Evolutionary conservation across 805 yeast genomes (phyloP).

Genomic region (Candida orba): DNA sequence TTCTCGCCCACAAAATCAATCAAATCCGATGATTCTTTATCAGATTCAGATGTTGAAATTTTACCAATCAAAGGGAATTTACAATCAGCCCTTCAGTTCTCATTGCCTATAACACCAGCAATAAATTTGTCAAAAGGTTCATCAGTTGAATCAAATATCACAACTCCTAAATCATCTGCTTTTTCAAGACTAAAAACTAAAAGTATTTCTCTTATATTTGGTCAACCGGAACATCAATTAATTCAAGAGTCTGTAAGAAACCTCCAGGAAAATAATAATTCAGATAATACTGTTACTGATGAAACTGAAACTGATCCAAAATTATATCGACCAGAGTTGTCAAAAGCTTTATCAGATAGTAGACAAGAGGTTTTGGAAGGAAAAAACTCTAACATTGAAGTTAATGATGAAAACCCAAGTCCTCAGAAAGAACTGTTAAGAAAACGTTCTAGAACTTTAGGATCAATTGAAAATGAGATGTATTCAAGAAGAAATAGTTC

Average conservation of each 20-base stretch:
- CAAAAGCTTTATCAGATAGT: constrained; percentile 12
- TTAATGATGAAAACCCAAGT: not conserved
- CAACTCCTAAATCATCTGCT: constrained; percentile 5
- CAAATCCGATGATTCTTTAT: constrained; percentile 2
- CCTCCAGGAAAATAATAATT: not conserved
- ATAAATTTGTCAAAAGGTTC: constrained; percentile 5
- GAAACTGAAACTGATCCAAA: not conserved
- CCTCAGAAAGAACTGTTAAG: constrained; percentile 13
- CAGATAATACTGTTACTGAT: not conserved
- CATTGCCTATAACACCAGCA: not conserved
- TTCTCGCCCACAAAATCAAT: constrained; percentile 19
- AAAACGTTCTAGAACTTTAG: constrained; percentile 21
- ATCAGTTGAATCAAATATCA: not conserved
- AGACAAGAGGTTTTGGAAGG: constrained; percentile 2
- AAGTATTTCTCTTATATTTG: constrained; percentile 16
- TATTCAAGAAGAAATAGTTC: constrained; percentile 28
- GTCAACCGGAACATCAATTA: constrained; percentile 1
- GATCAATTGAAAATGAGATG: constrained; percentile 19
- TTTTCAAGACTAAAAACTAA: constrained; percentile 10
- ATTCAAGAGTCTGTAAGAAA: not conserved
- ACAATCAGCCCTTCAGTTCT: constrained; percentile 4
- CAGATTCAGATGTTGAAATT: not conserved
- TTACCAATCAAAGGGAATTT: not conserved
- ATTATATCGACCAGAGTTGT: constrained; percentile 8
- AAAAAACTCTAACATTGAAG: not conserved